Evolutionary conservation across 306 rosid genomes (phyloP), one percentile per base, ranked within the genome.

Genomic region (Pterocarpus santalinus): DNA sequence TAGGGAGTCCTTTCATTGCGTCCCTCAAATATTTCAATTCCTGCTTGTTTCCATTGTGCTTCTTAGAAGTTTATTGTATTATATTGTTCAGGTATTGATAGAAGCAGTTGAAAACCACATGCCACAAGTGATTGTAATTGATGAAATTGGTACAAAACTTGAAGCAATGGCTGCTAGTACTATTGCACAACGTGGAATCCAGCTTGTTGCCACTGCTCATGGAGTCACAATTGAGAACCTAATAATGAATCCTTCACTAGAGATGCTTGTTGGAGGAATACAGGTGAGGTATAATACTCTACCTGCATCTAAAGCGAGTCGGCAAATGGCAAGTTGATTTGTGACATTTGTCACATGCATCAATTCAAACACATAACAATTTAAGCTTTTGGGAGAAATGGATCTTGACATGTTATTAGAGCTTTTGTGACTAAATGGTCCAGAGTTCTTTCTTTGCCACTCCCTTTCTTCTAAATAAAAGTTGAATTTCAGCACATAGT

Each of bases 101-200:
- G 99, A 95, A 86, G 99, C 97, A 63, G 99, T 95, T 65, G 99
- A 95, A 91, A 95, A 95, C 83, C 99, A 95, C 80, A 95, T 93
- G 99, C 99, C 98, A 7, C 97, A 95, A 89, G 99, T 93, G 52
- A 95, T 95, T 85, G 94, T 93, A 55, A 95, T 95, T 63, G 98
- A 95, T 87, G 98, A 95, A 88, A 95, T 90, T 78, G 94, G 99
- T 83, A 95, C 98, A 10, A 95, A 95, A 74, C 99, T 95, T 83
- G 99, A 93, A 93, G 99, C 98, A 73, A 87, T 95, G 93, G 99
- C 97, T 85, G 97, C 99, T 13, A 91, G 98, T 85, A 95, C 98
- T 41, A 95, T 95, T 76, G 97, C 99, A 47, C 99, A 91, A 74
- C 98, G 98, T 62, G 99, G 98, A 30, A 95, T 95, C 79, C 99